These are phyloP conservation scores for Salix suchowensis DNA, from an alignment of 345 rosid species.

Conservation along the genomic window DNA sequence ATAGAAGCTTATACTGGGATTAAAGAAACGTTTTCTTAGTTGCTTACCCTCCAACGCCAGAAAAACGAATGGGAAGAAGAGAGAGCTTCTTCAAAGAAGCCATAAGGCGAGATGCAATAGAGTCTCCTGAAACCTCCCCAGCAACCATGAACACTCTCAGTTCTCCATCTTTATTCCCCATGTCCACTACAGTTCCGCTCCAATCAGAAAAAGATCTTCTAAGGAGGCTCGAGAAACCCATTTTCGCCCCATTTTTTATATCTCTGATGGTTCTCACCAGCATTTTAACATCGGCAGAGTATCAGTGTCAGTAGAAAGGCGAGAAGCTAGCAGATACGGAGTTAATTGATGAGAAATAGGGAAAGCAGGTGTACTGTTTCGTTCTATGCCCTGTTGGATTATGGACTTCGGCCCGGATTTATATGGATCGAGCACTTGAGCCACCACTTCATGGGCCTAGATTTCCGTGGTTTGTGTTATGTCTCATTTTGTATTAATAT, in stretches of 20 bases:
- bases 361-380: no score
- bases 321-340: no score
- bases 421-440: no score
- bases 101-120: conserved; percentile 86
- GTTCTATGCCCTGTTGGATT: no score
- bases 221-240: not conserved
- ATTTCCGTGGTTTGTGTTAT: no score
- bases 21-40: not conserved
- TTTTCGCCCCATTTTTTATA: not conserved
- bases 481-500: no score
- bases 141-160: conserved; percentile 72
- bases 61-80: conserved; percentile 61
- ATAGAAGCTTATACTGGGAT: not conserved
- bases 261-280: not conserved
- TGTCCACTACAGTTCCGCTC: conserved; percentile 38
- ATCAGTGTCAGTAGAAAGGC: not conserved
- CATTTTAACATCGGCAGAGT: conserved; percentile 1
- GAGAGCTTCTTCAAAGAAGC: conserved; percentile 60
- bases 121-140: conserved; percentile 92
- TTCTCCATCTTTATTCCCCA: conserved; percentile 63
- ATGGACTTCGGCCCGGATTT: no score
- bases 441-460: no score
- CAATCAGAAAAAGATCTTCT: conserved; percentile 29
- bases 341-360: no score
- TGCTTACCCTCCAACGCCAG: conserved; percentile 92